phyloP scores from a whole-genome alignment of 2,329 filamentous ascomycete species.

The Nemania diffusa region DNA sequence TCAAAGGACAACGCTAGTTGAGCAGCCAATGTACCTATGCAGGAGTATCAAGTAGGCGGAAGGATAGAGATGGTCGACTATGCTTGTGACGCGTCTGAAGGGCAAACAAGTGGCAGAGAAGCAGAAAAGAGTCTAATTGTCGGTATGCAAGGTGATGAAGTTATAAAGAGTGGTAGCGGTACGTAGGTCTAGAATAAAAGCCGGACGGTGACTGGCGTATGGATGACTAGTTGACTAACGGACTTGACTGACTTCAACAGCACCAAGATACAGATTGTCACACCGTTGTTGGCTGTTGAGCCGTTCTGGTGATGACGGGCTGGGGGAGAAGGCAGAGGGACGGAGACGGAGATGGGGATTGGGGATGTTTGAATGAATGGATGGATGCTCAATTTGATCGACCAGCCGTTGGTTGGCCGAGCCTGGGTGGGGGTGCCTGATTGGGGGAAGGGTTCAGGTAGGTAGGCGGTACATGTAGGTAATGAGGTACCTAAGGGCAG shows the following conservation, averaged over 20 bases:
- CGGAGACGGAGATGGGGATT: conserved; percentile 39
- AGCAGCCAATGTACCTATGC: conserved; percentile 19
- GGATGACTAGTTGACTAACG: background rate
- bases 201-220: conserved; percentile 7
- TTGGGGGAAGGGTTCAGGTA: conserved; percentile 1
- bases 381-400: conserved; percentile 34
- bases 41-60: conserved; percentile 11
- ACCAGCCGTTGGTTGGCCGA: conserved; percentile 18
- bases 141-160: conserved; percentile 23
- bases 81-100: conserved; percentile 19
- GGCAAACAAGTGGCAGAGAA: conserved; percentile 9
- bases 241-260: conserved; percentile 9
- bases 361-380: conserved; percentile 34
- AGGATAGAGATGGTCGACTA: conserved; percentile 22
- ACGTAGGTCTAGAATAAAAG: conserved; percentile 24
- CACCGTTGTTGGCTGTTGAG: conserved; percentile 27
- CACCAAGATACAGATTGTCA: conserved; percentile 20
- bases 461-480: background rate
- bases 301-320: conserved; percentile 32
- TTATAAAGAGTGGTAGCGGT: conserved; percentile 11
- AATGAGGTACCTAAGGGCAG: background rate
- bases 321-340: conserved; percentile 24
- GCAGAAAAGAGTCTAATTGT: conserved; percentile 5
- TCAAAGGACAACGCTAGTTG: conserved; percentile 9
- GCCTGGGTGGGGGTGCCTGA: conserved; percentile 8